A percentile compares a stretch with the other conserved stretches of the same genome.
Evolutionary conservation across 208 protist species (phyloP).

Genomic region (Acanthamoeba royreba): DNA sequence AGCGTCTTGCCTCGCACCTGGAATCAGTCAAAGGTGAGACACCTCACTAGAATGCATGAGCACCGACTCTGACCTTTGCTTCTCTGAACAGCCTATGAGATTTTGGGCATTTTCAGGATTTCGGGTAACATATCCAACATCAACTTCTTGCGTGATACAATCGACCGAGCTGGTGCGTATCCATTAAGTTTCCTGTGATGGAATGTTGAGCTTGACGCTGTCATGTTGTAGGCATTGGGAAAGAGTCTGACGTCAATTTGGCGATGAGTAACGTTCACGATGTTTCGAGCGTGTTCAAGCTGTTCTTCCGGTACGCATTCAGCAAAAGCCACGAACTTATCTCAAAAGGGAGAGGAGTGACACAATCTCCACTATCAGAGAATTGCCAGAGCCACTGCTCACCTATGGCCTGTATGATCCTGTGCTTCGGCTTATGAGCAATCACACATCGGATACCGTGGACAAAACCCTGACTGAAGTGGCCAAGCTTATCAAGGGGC

Average conservation of each 20-base stretch:
- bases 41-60: no score
- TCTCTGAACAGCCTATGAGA: neutral
- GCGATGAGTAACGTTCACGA: neutral
- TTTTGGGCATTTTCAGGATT: slow-evolving; percentile 26
- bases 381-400: slow-evolving; percentile 26
- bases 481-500: neutral
- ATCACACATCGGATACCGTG: neutral
- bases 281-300: slow-evolving; percentile 22
- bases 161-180: neutral
- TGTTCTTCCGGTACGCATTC: slow-evolving; percentile 38
- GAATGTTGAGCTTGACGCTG: no score
- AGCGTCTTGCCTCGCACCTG: neutral
- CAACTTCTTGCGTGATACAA: neutral
- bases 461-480: neutral
- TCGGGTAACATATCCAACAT: slow-evolving; percentile 35
- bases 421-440: neutral
- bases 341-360: neutral
- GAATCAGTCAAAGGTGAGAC: slow-evolving; percentile 14
- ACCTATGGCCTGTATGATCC: slow-evolving; percentile 16
- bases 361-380: neutral
- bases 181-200: no score
- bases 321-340: no score
- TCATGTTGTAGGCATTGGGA: neutral
- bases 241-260: neutral
- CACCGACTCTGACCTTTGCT: no score